These are phyloP conservation scores for Croton setiger DNA, from an alignment of 441 rosid species.

Conservation along the genomic window DNA sequence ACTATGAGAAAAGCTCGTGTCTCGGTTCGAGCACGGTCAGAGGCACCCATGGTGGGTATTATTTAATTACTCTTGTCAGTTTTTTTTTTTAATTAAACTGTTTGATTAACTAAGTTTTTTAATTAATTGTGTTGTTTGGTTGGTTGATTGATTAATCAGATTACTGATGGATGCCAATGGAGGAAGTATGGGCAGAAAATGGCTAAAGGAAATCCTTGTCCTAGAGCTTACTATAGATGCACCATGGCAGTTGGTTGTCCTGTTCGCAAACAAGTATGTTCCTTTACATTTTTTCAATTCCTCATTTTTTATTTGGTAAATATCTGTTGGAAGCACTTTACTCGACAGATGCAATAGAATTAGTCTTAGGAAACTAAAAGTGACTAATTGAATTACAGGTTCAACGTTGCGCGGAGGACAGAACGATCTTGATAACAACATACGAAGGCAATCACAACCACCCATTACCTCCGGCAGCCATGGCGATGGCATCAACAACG, in stretches of 20 bases:
- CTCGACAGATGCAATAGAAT: no score
- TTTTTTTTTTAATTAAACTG: not conserved
- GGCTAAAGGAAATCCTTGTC: constrained; percentile 97
- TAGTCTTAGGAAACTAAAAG: not conserved
- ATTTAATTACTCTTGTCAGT: not conserved
- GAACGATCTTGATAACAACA: constrained; percentile 71
- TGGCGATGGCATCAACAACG: constrained; percentile 93
- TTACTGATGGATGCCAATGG: constrained; percentile 84
- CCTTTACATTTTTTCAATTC: not conserved
- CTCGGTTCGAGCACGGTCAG: constrained; percentile 93
- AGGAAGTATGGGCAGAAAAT: constrained; percentile 90
- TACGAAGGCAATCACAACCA: constrained; percentile 96
- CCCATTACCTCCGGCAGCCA: constrained; percentile 84
- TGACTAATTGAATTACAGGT: constrained; percentile 42
- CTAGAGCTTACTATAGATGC: constrained; percentile 93
- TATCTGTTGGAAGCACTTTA: not conserved
- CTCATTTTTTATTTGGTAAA: not conserved
- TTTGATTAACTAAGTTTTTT: not conserved
- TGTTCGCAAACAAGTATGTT: constrained; percentile 79
- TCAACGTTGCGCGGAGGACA: constrained; percentile 93
- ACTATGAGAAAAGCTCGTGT: constrained; percentile 99
- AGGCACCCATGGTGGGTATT: constrained; percentile 81
- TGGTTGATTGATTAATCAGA: constrained; percentile 33
- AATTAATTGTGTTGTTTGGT: not conserved
- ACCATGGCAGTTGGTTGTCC: constrained; percentile 91